Evolutionary conservation across 1,139 yeast species (phyloP), one percentile per base, ranked within the genome.

Genomic region (Suhomyces wounanorum): DNA sequence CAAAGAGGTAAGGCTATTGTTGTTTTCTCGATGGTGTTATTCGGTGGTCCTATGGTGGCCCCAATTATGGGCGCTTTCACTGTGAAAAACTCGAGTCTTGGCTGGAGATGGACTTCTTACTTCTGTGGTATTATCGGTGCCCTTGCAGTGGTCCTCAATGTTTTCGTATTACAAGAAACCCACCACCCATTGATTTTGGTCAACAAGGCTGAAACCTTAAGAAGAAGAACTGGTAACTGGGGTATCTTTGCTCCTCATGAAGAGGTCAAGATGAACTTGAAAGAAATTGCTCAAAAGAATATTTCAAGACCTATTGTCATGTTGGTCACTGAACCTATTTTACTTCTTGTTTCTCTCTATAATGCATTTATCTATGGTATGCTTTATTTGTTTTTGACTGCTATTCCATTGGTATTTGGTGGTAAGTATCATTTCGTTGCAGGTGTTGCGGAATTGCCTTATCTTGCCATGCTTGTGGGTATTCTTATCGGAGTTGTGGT

Each of bases 351-450:
- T 54, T 80, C 92, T 33, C 61, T 89, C 43, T 90, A 89, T 75
- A 87, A 86, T 63, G 86, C 96, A 2, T 89, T 90, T 67, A 84
- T 89, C 54, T 90, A 89, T 66, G 96, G 96, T 57, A 84, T 90
- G 66, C 70, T 89, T 51, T 90, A 90, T 65, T 68, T 89, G 59
- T 80, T 88, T 67, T 73, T 90, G 58, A 87, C 89, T 44, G 96
- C 95, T 1, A 82, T 87, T 59, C 96, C 96, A 28, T 73, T 87
- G 56, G 83, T 89, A 41, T 90, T 89, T 64, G 73, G 70, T 13
- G 77, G 73, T 8, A 84, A 84, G 47, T 89, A 88, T 63, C 76
- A 76, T 25, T 83, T 81, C 72, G 61, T 63, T 16, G 52, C 53
- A 14, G 87, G 88, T 57, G 82, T 79, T 17, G 81, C 78, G 5